Evolutionary conservation across 305 asterid genomes (phyloP).

Genomic region (Striga hermonthica): DNA sequence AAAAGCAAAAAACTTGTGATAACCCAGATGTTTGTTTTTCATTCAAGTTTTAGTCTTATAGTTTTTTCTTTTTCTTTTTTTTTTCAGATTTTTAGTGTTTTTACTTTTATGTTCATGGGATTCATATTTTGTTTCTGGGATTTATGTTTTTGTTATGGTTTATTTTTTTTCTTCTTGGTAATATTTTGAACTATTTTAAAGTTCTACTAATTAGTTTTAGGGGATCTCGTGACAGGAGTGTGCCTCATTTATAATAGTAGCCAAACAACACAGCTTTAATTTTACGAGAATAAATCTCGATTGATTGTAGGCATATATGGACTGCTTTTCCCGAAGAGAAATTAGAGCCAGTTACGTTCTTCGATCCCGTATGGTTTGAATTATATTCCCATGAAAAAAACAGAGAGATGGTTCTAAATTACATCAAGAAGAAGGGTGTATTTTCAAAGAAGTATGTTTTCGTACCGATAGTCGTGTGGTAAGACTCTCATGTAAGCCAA

Average conservation of each 20-base stretch:
- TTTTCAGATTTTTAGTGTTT: not conserved
- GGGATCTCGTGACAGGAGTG: not conserved
- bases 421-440: conserved; percentile 42
- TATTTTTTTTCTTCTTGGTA: not conserved
- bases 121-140: too few relatives aligned
- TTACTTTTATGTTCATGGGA: too few relatives aligned
- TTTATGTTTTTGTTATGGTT: too few relatives aligned
- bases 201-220: not conserved
- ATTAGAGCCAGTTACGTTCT: conserved; percentile 36
- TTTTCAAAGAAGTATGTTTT: conserved; percentile 42
- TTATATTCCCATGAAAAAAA: conserved; percentile 28
- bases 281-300: not conserved
- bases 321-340: conserved; percentile 43
- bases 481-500: conserved; percentile 21
- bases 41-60: not conserved
- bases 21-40: not conserved
- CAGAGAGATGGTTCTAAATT: conserved; percentile 36
- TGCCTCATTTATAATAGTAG: not conserved
- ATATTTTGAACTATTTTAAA: not conserved
- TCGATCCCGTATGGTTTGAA: conserved; percentile 55
- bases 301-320: conserved; percentile 51
- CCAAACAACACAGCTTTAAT: not conserved
- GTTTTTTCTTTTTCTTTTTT: not conserved
- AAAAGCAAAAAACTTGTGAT: not conserved
- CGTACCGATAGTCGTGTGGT: conserved; percentile 53